Evolutionary conservation across 306 rosid genomes (phyloP), one percentile per base, ranked within the genome.

Genomic region (Prunus mume): DNA sequence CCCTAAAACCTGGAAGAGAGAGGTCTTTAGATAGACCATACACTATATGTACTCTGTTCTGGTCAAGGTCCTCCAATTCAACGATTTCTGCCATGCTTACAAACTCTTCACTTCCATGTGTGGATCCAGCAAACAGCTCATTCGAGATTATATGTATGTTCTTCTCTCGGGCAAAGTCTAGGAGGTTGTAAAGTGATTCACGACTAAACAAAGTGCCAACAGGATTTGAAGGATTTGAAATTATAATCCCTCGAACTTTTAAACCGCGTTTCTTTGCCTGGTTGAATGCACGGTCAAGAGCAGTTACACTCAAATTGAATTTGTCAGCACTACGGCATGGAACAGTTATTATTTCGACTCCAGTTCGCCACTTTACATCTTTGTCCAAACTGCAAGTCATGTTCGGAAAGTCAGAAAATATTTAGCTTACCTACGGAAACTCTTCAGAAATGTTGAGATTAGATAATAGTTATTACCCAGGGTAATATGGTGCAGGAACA

Each of bases 101-200:
- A 45, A 95, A 92, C 83, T 90, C 89, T 66, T 86, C 81, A 22
- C 71, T 81, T 60, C 87, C 88, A 65, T 69, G 73, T 7, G 86
- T 57, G 27, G 97, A 86, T 54, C 93, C 96, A 1, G 89, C 82
- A 81, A 89, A 84, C 74, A 85, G 77, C 85, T 92, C 97, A 73
- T 88, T 88, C 0, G 92, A 95, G 82, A 95, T 61, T 84, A 92
- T 88, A 83, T 95, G 97, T 45, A 92, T 87, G 90, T 92, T 95
- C 82, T 95, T 95, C 85, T 95, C 97, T 83, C 96, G 85, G 25
- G 96, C 98, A 60, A 90, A 95, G 87, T 92, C 93, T 64, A 95
- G 81, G 83, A 95, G 87, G 84, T 79, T 82, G 46, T 83, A 83
- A n/a, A 89, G 88, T 41, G 87, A 83, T 69, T 90, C 96, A 69